These are phyloP conservation scores for Plantago elongata DNA, from an alignment of 257 asterid genomes.

Conservation along the genomic window DNA sequence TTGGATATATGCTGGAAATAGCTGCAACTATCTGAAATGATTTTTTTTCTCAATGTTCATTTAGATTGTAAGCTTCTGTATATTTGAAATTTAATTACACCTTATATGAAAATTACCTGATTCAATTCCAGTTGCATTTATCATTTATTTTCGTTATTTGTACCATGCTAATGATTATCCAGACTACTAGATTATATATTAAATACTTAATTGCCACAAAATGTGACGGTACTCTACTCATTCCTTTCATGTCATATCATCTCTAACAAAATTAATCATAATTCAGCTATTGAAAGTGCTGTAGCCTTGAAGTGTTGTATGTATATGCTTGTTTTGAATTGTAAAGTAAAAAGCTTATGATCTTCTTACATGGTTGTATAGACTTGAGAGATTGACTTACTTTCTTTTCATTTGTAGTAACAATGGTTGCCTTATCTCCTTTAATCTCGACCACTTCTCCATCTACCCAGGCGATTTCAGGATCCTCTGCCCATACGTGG, in stretches of 20 bases:
- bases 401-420: constrained; percentile 55
- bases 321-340: neutral
- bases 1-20: constrained; percentile 86
- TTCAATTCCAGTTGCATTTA: neutral
- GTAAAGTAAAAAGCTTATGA: constrained; percentile 6
- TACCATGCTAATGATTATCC: neutral
- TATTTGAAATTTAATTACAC: neutral
- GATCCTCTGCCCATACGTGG: constrained; percentile 89
- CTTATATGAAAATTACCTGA: neutral
- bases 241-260: constrained; percentile 8
- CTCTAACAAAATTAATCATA: neutral
- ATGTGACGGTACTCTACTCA: neutral
- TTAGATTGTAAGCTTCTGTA: neutral
- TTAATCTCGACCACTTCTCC: constrained; percentile 69
- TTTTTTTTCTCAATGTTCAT: constrained; percentile 17
- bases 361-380: constrained; percentile 13
- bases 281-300: constrained; percentile 4
- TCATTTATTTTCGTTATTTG: neutral
- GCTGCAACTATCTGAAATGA: constrained; percentile 65
- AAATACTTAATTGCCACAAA: neutral
- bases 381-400: constrained; percentile 40
- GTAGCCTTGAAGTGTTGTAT: constrained; percentile 5
- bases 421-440: constrained; percentile 61
- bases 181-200: neutral
- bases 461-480: constrained; percentile 81